A percentile compares a stretch with the other conserved stretches of the same genome.
Evolutionary conservation across 2,329 filamentous ascomycete species (phyloP).

Genomic region (Lachnellula cervina): DNA sequence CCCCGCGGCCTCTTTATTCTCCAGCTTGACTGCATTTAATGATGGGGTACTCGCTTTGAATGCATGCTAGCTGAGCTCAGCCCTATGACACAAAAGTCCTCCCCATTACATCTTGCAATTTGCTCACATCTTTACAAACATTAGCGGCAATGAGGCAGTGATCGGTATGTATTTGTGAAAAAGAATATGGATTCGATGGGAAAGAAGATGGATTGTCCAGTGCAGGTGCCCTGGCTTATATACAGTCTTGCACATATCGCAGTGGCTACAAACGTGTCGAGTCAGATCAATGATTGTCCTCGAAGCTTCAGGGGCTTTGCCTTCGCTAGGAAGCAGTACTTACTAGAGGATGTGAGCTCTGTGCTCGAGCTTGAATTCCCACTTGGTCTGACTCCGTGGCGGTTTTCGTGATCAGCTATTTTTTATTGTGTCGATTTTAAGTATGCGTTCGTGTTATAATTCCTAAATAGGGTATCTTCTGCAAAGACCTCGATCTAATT

Average conservation of each 20-base stretch:
- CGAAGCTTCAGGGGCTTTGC: too few relatives aligned
- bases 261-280: constrained; percentile 40
- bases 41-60: too few relatives aligned
- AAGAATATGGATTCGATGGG: constrained; percentile 40
- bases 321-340: neutral
- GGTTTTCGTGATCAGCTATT: constrained; percentile 36
- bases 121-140: too few relatives aligned
- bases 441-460: too few relatives aligned
- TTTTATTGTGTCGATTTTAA: neutral
- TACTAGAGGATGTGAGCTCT: constrained; percentile 39
- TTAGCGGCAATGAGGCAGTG: constrained; percentile 26
- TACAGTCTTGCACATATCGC: constrained; percentile 49
- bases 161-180: constrained; percentile 41
- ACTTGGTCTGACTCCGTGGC: constrained; percentile 51
- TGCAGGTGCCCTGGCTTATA: constrained; percentile 46
- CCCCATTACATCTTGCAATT: too few relatives aligned
- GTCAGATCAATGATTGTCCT: too few relatives aligned
- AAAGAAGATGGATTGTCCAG: constrained; percentile 11
- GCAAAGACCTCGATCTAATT: too few relatives aligned
- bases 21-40: constrained; percentile 19
- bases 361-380: constrained; percentile 44
- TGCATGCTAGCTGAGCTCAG: too few relatives aligned
- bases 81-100: too few relatives aligned
- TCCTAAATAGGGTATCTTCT: too few relatives aligned
- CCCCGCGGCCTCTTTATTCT: constrained; percentile 47